Conservation (phyloP, 768 basidiomycete genomes). For the Hydnomerulius pinastri region DNA sequence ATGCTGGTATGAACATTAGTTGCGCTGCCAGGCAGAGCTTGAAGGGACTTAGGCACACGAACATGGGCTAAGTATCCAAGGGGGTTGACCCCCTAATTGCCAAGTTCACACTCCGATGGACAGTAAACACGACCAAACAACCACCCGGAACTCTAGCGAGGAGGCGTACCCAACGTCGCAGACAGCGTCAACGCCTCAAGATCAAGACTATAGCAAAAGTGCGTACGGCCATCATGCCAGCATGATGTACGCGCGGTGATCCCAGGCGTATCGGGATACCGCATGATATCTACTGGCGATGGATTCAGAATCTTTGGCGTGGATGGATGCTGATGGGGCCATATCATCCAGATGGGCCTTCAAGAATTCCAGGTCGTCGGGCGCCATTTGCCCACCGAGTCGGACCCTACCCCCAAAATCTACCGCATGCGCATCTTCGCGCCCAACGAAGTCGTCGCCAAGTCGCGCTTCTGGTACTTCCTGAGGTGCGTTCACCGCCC, state of each 20-base stretch:
- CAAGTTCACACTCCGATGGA: constrained; percentile 15
- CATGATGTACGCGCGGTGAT: not conserved
- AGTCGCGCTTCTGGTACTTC: constrained; percentile 99
- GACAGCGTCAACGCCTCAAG: constrained; percentile 30
- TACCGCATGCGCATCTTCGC: constrained; percentile 99
- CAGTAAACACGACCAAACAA: constrained; percentile 31
- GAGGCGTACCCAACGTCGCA: constrained; percentile 21
- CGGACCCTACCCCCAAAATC: constrained; percentile 94
- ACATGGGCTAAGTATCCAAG: no score
- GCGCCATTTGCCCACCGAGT: constrained; percentile 93
- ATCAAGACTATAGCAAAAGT: constrained; percentile 30
- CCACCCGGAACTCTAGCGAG: constrained; percentile 6
- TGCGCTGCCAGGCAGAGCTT: no score
- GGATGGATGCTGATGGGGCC: constrained; percentile 22
- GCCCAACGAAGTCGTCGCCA: constrained; percentile 97
- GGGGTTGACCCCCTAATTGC: no score
- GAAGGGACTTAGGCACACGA: no score
- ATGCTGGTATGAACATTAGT: no score
- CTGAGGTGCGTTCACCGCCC: constrained; percentile 58
- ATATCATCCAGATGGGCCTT: constrained; percentile 63
- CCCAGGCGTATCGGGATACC: not conserved
- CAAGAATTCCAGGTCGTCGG: constrained; percentile 97
- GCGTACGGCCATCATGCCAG: constrained; percentile 13
- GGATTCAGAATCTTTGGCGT: constrained; percentile 29
- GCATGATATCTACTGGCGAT: constrained; percentile 17